Conservation (phyloP, 2,329 filamentous ascomycete genomes). For the Hypoxylon sp. region DNA sequence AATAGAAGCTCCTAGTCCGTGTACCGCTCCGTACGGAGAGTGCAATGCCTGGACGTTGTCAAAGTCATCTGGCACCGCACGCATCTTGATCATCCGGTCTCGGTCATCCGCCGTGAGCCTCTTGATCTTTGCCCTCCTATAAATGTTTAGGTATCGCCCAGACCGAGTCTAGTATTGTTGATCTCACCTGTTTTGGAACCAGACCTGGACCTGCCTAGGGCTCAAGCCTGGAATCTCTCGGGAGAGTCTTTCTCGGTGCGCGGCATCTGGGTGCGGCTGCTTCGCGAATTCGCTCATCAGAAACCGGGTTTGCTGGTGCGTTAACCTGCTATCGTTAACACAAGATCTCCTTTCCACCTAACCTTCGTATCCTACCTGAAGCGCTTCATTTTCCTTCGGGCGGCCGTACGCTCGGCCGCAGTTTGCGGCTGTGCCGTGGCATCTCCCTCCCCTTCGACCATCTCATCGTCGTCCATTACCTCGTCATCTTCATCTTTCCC, state of each 20-base stretch:
- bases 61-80: conserved; percentile 74
- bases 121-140: conserved; percentile 75
- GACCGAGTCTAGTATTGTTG: conserved; percentile 9
- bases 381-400: conserved; percentile 74
- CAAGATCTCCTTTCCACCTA: conserved; percentile 3
- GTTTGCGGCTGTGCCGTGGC: conserved; percentile 40
- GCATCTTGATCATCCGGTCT: conserved; percentile 76
- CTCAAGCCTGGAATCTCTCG: conserved; percentile 91
- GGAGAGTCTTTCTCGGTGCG: conserved; percentile 85
- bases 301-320: conserved; percentile 96
- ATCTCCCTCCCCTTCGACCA: conserved; percentile 59
- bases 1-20: conserved; percentile 58
- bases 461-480: conserved; percentile 62
- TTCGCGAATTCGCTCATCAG: conserved; percentile 97
- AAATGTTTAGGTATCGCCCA: conserved; percentile 36
- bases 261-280: conserved; percentile 91
- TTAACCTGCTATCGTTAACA: conserved; percentile 69
- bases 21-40: conserved; percentile 70
- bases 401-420: conserved; percentile 61
- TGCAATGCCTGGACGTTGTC: conserved; percentile 75
- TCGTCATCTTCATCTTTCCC: conserved; percentile 61
- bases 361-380: conserved; percentile 66
- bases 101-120: conserved; percentile 73
- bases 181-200: conserved; percentile 94
- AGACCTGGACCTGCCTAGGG: conserved; percentile 93